Conservation (phyloP, 2,329 filamentous ascomycete genomes). For the Berkeleyomyces rouxiae region DNA sequence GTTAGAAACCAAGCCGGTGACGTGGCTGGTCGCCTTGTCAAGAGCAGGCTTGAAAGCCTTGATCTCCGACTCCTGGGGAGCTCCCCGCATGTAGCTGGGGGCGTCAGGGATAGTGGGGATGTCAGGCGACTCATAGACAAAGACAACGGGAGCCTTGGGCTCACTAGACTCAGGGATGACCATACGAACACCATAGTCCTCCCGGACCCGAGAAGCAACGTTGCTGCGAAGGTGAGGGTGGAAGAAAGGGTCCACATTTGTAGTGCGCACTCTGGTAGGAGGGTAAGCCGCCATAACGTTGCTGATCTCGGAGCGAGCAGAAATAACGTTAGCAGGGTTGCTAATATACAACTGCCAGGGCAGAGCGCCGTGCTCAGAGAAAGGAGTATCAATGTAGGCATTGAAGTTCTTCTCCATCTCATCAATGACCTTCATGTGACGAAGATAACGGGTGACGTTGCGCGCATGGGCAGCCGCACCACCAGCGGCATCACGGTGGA, state of each 20-base stretch:
- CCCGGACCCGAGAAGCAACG: conserved; percentile 44
- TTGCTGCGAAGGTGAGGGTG: conserved; percentile 53
- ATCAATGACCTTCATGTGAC: conserved; percentile 63
- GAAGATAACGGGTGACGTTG: conserved; percentile 75
- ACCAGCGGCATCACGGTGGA: conserved; percentile 56
- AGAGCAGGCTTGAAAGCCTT: conserved; percentile 40
- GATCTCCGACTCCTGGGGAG: conserved; percentile 30
- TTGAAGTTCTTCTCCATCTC: conserved; percentile 66
- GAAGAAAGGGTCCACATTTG: conserved; percentile 64
- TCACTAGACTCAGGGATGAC: conserved; percentile 51
- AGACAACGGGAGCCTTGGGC: conserved; percentile 43
- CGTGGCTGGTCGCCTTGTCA: conserved; percentile 38
- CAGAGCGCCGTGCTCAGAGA: conserved; percentile 48
- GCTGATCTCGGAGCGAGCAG: conserved; percentile 58
- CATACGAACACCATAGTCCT: conserved; percentile 55
- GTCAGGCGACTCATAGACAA: conserved; percentile 53
- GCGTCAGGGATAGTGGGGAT: conserved; percentile 27
- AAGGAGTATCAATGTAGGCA: conserved; percentile 74
- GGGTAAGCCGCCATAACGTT: conserved; percentile 58
- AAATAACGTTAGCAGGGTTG: conserved; percentile 67
- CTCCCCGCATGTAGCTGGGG: conserved; percentile 15
- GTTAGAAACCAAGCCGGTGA: conserved; percentile 39
- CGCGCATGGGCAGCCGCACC: conserved; percentile 66
- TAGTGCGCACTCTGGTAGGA: conserved; percentile 49
- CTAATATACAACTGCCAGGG: conserved; percentile 81